These are phyloP conservation scores for Trametes coccinea DNA, from an alignment of 768 basidiomycete genomes.

Conservation along the genomic window DNA sequence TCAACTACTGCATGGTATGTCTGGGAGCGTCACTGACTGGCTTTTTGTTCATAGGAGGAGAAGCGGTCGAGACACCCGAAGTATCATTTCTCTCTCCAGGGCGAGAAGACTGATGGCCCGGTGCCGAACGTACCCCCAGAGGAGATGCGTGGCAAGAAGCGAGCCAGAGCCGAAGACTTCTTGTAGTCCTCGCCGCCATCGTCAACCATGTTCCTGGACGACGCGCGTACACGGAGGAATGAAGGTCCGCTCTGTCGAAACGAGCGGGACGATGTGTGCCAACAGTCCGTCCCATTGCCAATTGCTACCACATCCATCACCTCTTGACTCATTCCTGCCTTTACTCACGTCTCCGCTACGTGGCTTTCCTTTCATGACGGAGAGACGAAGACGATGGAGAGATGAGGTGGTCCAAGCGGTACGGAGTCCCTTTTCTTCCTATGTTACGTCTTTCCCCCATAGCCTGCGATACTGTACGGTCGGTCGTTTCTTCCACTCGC, in stretches of 20 bases:
- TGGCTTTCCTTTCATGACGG: not conserved
- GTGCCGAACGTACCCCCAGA: constrained; percentile 39
- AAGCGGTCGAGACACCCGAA: constrained; percentile 63
- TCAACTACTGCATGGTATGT: not conserved
- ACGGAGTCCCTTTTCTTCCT: constrained; percentile 22
- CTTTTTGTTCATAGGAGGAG: constrained; percentile 59
- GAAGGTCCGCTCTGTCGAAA: constrained; percentile 2
- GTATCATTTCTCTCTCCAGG: constrained; percentile 51
- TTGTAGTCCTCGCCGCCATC: constrained; percentile 40
- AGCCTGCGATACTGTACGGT: constrained; percentile 29
- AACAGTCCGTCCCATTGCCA: constrained; percentile 36
- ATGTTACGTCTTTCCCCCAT: constrained; percentile 13
- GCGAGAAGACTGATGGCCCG: constrained; percentile 38
- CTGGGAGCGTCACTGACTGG: not conserved
- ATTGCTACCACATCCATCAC: constrained; percentile 18
- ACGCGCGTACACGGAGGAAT: constrained; percentile 4
- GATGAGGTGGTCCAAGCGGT: constrained; percentile 21
- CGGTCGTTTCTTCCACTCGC: constrained; percentile 25
- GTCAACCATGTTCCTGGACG: not conserved
- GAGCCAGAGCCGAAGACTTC: constrained; percentile 86
- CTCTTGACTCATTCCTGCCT: constrained; percentile 27
- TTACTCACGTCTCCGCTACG: not conserved
- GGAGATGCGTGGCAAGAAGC: constrained; percentile 77
- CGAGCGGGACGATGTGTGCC: constrained; percentile 16
- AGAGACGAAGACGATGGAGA: not conserved